Evolutionary conservation across 1,284 basidiomycete genomes (phyloP).

Genomic region (Anthracocystis panici-leucophaei): DNA sequence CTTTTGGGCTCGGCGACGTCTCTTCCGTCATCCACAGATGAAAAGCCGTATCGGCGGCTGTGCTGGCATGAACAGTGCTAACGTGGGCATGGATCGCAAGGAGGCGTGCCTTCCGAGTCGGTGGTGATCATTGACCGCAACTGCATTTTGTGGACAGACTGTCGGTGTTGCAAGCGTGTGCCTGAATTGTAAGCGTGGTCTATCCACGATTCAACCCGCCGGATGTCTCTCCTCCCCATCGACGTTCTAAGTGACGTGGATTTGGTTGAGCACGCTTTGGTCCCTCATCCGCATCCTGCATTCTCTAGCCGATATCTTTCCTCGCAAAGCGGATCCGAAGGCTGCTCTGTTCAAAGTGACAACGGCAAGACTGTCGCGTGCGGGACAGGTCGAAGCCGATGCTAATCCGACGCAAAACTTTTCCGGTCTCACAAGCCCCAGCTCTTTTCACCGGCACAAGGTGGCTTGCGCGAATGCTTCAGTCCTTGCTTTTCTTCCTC

Average conservation of each 20-base stretch:
- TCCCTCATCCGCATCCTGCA: background rate
- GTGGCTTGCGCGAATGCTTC: background rate
- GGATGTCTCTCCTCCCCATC: background rate
- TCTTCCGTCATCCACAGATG: background rate
- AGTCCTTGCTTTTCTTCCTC: constrained; percentile 3
- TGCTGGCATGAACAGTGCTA: background rate
- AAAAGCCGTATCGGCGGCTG: constrained; percentile 1
- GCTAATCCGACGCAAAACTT: constrained; percentile 12
- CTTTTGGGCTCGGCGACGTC: background rate
- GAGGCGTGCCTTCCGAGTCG: constrained; percentile 7
- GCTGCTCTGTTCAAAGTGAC: too few species aligned
- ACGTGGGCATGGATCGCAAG: background rate
- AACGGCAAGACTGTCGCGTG: background rate
- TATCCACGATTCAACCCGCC: background rate
- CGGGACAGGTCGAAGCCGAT: constrained; percentile 1
- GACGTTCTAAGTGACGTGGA: background rate
- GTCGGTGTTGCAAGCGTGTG: constrained; percentile 6
- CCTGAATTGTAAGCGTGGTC: background rate
- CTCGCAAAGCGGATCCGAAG: constrained; percentile 1
- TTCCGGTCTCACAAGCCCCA: background rate
- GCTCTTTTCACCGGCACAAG: constrained; percentile 14
- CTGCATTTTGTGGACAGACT: background rate
- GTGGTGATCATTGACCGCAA: background rate
- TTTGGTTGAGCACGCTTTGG: background rate
- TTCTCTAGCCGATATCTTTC: constrained; percentile 1